Percentiles rank a stretch among this genome's conserved stretches.
These are phyloP conservation scores for Talaromyces piceae DNA, from an alignment of 2,329 filamentous ascomycete species.

Conservation along the genomic window DNA sequence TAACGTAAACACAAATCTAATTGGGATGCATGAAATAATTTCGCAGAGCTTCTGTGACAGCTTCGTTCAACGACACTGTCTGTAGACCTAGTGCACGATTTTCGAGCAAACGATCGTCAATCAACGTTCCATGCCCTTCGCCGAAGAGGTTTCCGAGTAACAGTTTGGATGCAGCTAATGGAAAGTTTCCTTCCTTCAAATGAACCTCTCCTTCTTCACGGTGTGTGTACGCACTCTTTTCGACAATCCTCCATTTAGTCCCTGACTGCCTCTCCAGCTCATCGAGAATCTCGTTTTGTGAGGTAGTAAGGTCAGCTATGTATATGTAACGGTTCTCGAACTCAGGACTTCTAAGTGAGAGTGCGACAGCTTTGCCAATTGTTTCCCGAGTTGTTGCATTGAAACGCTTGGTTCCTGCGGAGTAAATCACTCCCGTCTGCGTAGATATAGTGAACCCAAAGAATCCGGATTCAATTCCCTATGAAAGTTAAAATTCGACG, in stretches of 20 bases:
- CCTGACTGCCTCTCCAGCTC: not conserved
- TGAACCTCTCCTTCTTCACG: not conserved
- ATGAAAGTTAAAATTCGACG: not conserved
- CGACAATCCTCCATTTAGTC: not conserved
- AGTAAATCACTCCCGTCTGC: not conserved
- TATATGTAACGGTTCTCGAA: not conserved
- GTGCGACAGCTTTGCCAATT: not conserved
- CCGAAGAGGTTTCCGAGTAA: not conserved
- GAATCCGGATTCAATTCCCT: not conserved
- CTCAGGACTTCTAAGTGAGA: not conserved
- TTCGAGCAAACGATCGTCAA: not conserved
- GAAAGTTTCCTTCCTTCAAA: not conserved
- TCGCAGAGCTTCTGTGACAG: not conserved
- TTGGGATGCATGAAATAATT: not conserved
- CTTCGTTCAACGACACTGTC: not conserved
- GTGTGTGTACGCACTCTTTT: not conserved
- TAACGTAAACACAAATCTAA: not conserved
- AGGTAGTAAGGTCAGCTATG: not conserved
- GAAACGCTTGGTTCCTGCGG: not conserved
- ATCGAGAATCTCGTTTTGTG: not conserved
- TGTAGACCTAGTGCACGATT: not conserved
- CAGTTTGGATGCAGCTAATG: not conserved
- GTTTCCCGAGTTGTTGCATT: not conserved
- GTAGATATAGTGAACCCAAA: not conserved
- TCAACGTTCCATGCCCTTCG: not conserved